These are phyloP conservation scores for Babjeviella inositovora DNA, from an alignment of 805 yeast species.

Conservation along the genomic window DNA sequence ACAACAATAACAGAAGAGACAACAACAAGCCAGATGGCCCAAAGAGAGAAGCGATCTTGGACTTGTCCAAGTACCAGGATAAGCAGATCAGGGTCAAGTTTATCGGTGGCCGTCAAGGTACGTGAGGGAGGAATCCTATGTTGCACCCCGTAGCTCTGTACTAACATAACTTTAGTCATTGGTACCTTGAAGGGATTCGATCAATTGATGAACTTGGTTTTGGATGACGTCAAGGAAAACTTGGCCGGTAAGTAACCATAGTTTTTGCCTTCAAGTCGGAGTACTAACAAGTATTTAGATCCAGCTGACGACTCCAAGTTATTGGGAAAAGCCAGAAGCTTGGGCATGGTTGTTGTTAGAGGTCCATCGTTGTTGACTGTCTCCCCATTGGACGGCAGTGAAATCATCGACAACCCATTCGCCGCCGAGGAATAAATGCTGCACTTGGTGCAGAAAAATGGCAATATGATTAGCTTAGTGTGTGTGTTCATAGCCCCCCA, in stretches of 20 bases:
- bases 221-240: conserved; percentile 56
- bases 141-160: background rate
- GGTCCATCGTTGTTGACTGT: conserved; percentile 66
- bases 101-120: conserved; percentile 64
- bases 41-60: conserved; percentile 79
- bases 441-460: conserved; percentile 4
- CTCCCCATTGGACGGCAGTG: conserved; percentile 63
- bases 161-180: conserved; percentile 19
- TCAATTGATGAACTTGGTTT: conserved; percentile 64
- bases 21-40: conserved; percentile 41
- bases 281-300: conserved; percentile 13
- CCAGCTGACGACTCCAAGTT: conserved; percentile 40
- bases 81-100: conserved; percentile 61
- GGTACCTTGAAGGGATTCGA: conserved; percentile 79
- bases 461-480: too few species aligned
- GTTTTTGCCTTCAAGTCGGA: conserved; percentile 1
- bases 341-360: conserved; percentile 74
- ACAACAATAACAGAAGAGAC: conserved; percentile 5
- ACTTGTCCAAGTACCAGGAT: conserved; percentile 64
- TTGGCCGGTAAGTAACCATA: conserved; percentile 26
- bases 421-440: conserved; percentile 6
- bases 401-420: conserved; percentile 59
- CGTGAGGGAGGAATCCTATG: conserved; percentile 3
- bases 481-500: too few species aligned
- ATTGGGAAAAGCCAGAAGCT: conserved; percentile 41